Evolutionary conservation across 768 basidiomycete species (phyloP).

Genomic region (Lentinula boryana): DNA sequence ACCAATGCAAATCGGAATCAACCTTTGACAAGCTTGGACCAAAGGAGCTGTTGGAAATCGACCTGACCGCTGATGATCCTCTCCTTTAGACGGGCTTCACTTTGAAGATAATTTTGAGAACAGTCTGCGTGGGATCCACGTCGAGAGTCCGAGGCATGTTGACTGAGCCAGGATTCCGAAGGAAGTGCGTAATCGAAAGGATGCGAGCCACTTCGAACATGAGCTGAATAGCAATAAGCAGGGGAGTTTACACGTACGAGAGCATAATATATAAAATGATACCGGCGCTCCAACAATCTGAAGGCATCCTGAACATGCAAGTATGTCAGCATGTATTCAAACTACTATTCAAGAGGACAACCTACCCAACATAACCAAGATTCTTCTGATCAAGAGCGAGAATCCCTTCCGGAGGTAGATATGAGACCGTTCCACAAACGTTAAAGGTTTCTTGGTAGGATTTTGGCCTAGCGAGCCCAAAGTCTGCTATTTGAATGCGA

Average conservation of each 20-base stretch:
- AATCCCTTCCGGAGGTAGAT: constrained; percentile 82
- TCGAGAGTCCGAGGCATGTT: constrained; percentile 25
- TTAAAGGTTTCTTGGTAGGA: constrained; percentile 80
- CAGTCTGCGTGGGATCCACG: constrained; percentile 19
- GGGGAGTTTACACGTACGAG: constrained; percentile 42
- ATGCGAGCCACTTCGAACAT: constrained; percentile 52
- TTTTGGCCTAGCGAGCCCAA: constrained; percentile 75
- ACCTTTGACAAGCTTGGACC: constrained; percentile 25
- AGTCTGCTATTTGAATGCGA: constrained; percentile 80
- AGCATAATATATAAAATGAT: constrained; percentile 81
- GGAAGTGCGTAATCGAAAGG: constrained; percentile 64
- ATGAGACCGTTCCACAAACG: constrained; percentile 84
- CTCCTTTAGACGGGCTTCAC: constrained; percentile 58
- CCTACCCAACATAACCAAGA: constrained; percentile 56
- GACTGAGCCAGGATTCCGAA: constrained; percentile 27
- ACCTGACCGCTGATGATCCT: constrained; percentile 61
- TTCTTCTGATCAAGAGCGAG: constrained; percentile 72
- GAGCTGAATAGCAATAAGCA: neutral
- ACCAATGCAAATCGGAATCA: neutral
- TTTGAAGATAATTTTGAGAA: constrained; percentile 39
- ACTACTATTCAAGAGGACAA: neutral
- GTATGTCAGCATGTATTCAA: neutral
- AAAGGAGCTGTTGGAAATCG: constrained; percentile 48
- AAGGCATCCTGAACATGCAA: constrained; percentile 56
- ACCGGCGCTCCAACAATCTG: constrained; percentile 87